Percentiles rank a stretch among this genome's conserved stretches.
Evolutionary conservation across 495 filamentous ascomycete genomes (phyloP).

Genomic region (Penicillium subrubescens): DNA sequence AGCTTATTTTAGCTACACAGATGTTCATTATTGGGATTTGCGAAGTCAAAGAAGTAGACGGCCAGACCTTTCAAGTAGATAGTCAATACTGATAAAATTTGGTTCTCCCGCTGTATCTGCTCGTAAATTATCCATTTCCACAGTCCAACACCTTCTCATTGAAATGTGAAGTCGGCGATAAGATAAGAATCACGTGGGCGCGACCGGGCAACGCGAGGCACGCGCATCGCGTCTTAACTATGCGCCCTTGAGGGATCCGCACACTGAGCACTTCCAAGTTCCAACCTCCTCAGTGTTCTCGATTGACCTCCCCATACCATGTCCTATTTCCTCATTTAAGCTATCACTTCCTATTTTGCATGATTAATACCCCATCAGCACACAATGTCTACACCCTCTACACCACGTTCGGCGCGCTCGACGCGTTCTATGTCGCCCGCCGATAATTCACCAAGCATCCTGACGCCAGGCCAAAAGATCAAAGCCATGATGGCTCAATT

Average conservation of each 20-base stretch:
- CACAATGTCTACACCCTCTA: constrained; percentile 44
- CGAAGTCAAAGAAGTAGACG: too few species aligned
- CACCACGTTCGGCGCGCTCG: constrained; percentile 48
- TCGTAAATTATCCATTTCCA: too few species aligned
- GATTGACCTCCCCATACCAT: constrained; percentile 15
- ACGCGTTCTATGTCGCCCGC: constrained; percentile 42
- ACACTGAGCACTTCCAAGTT: constrained; percentile 8
- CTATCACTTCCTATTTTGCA: neutral
- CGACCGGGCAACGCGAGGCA: constrained; percentile 30
- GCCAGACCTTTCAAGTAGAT: neutral
- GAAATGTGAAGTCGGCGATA: constrained; percentile 10
- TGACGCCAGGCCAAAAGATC: constrained; percentile 72
- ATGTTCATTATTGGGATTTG: too few species aligned
- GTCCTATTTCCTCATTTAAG: neutral
- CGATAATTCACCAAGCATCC: constrained; percentile 39
- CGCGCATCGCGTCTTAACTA: constrained; percentile 32
- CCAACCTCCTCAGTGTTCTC: neutral
- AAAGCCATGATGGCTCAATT: constrained; percentile 67
- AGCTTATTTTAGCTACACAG: too few species aligned
- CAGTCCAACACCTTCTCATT: neutral
- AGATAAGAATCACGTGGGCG: constrained; percentile 27
- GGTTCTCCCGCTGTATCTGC: too few species aligned
- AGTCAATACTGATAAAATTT: neutral
- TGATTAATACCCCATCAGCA: neutral
- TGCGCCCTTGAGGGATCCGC: constrained; percentile 27